A percentile compares a stretch with the other conserved stretches of the same genome.
These are phyloP conservation scores for Schizothecium vesticola DNA, from an alignment of 495 filamentous ascomycete species.

Conservation along the genomic window DNA sequence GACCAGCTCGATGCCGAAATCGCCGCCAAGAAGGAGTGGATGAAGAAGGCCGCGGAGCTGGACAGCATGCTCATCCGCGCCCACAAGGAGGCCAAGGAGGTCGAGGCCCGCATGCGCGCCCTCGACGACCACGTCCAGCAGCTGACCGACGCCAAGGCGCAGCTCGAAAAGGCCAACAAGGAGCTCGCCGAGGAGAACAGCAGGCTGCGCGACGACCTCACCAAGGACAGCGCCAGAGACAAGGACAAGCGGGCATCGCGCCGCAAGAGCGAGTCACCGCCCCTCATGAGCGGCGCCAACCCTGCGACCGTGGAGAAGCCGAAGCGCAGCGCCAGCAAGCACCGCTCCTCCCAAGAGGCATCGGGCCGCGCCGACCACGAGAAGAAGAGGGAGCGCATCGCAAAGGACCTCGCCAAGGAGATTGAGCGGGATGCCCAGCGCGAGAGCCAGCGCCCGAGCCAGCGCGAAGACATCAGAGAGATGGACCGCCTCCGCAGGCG, in stretches of 20 bases:
- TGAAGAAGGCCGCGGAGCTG: slow-evolving; percentile 21
- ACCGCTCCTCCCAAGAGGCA: slow-evolving; percentile 5
- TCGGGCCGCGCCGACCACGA: slow-evolving; percentile 19
- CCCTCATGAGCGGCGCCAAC: slow-evolving; percentile 19
- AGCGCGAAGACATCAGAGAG: slow-evolving; percentile 12
- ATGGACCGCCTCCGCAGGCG: slow-evolving; percentile 27
- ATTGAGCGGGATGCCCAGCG: slow-evolving; percentile 13
- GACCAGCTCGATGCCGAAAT: slow-evolving; percentile 12
- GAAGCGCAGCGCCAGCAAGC: slow-evolving; percentile 25
- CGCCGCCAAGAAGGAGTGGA: slow-evolving; percentile 17
- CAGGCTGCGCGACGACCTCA: slow-evolving; percentile 72
- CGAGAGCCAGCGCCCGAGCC: slow-evolving; percentile 6
- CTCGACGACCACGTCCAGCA: slow-evolving; percentile 75
- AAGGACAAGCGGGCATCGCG: slow-evolving; percentile 48
- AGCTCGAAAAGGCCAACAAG: slow-evolving; percentile 81
- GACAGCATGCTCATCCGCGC: slow-evolving; percentile 48
- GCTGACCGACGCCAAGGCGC: slow-evolving; percentile 43
- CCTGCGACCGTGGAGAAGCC: slow-evolving; percentile 22
- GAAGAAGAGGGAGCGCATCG: slow-evolving; percentile 10
- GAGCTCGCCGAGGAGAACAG: slow-evolving; percentile 81
- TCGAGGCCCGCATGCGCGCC: slow-evolving; percentile 73
- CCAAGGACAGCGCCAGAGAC: slow-evolving; percentile 56
- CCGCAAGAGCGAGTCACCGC: slow-evolving; percentile 24
- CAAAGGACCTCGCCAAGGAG: slow-evolving; percentile 17
- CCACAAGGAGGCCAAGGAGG: slow-evolving; percentile 56